Evolutionary conservation across 2,329 filamentous ascomycete genomes (phyloP), one percentile per base, ranked within the genome.

Genomic region (Claviceps sp.): DNA sequence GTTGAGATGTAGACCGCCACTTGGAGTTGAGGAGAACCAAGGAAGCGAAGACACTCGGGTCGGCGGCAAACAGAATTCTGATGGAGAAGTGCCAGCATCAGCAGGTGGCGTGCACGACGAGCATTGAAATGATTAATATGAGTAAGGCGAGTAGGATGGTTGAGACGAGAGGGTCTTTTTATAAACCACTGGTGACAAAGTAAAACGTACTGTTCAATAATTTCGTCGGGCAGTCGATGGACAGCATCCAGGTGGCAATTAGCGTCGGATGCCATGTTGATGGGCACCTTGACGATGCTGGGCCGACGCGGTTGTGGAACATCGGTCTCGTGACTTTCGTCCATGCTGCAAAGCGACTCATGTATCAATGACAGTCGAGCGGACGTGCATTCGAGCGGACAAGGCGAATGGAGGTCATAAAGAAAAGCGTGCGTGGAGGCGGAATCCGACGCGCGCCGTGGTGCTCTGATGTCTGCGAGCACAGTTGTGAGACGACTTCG

Each of bases 31-130:
- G 69, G 50, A 85, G 67, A 46, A 81, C 67, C 55, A 86, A 74
- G 40, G 82, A 85, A 45, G 82, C 82, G 65, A 85, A 86, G 54
- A 74, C 76, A 64, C 79, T 76, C 47, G 82, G 74, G 56, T 81
- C 79, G 57, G 78, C 73, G 40, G 73, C 70, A 57, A 73, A 71
- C 40, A 85, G 72, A 58, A 85, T 84, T 59, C 82, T 85, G 58
- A 6, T n/a, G 4, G 30, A 38, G 14, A 34, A n/a, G 9, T 3
- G 42, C 42, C 42, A 24, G 48, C 45, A 3, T 50, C 6, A 36
- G 36, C 42, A 38, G 13, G 16, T 41, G 5, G 26, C 52, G 51
- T 16, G 49, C 40, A 44, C 37, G 20, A 30, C 37, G 20, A 48
- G 47, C 37, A 24, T 41, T 6, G 46, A 48, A n/a, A 20, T 22